Evolutionary conservation across 2,329 filamentous ascomycete species (phyloP), one percentile per base, ranked within the genome.

Genomic region (Cytospora schulzeri): DNA sequence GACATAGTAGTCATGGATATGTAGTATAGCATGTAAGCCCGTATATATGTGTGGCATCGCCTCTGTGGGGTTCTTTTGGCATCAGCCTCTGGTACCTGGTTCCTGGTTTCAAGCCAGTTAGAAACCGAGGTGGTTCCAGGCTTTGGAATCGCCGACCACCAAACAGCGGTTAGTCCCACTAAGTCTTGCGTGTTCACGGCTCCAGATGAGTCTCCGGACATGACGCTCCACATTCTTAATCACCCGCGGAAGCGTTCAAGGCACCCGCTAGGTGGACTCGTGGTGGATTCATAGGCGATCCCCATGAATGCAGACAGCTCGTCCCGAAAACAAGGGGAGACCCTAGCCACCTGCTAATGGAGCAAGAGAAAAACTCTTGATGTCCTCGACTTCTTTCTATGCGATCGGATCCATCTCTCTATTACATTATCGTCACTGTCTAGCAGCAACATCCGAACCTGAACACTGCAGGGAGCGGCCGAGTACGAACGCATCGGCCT

Each of bases 361-460:
- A 52, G 26, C 54, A 61, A 31, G 59, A 61, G 59, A 61, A 61
- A 61, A 61, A 38, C 45, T 41, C 53, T 48, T 26, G 11, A 24
- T 22, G 33, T 48, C 28, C 59, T 33, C 45, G 45, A 48, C 19
- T 55, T n/a, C 24, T 52, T 29, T 33, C 35, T 5, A 17, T 12
- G 26, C 22, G 14, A 15, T 9, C 26, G 26, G 35, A 19, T 22
- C 22, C n/a, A 19, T 48, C 45, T 48, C 19, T 24, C 11, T 19
- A 22, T 19, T 48, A 48, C 45, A 48, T 48, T 48, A 48, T 22
- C 11, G 11, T 24, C n/a, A 48, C 19, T 48, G 41, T 48, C 41
- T 19, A 12, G 29, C 29, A 48, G 41, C 41, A 45, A 22, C 45
- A 14, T n/a, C n/a, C 45, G n/a, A 24, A 14, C 45, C n/a, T 48